Base-by-base conservation (phyloP, 2,329 filamentous ascomycete species). In the Sporothrix pseudoabietina region DNA sequence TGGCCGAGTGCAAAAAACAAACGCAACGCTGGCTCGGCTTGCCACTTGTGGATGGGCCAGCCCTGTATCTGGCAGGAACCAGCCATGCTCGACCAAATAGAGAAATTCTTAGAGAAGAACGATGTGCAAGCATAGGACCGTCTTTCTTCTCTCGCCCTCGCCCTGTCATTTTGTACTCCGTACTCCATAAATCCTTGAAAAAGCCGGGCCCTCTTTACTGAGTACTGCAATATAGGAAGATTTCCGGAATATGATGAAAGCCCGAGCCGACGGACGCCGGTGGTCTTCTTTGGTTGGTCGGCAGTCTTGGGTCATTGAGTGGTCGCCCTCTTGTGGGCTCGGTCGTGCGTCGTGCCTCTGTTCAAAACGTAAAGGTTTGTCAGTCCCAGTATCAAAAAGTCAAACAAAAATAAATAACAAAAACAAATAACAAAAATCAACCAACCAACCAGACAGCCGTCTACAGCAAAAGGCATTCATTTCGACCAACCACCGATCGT, bases 191-290 rank as follows among this genome's bases (percentile, higher is more conserved):
- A 14, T 22, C 8, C 7, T 41, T 19, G 6, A 39, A 59, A 35
- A 59, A 35, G 55, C 55, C 55, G 30, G 54, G 35, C 55, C 14
- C n/a, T 54, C 22, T 26, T 55, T 35, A 12, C 14, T 9, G 22
- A 26, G 26, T 26, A 2, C 26, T 26, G 26, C 26, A 55, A 26
- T 30, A 35, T 35, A 61, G 2, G 57, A 1, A 39, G 39, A 30
- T 65, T 47, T 7, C 65, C 44, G 65, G 44, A 68, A 44, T n/a
- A 16, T 68, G 65, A 12, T 35, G 14, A 68, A 52, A n/a, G 22
- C 7, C 65, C 65, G 44, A 68, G 65, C 65, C 44, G 65, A 49
- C 44, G 44, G 65, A n/a, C 26, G 26, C 65, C 26, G 26, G 65
- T 22, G 26, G 26, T 52, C 14, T n/a, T 32, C 10, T 19, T 19